Evolutionary conservation across 139 green algal species (phyloP).

Genomic region (Bryopsis sp.): DNA sequence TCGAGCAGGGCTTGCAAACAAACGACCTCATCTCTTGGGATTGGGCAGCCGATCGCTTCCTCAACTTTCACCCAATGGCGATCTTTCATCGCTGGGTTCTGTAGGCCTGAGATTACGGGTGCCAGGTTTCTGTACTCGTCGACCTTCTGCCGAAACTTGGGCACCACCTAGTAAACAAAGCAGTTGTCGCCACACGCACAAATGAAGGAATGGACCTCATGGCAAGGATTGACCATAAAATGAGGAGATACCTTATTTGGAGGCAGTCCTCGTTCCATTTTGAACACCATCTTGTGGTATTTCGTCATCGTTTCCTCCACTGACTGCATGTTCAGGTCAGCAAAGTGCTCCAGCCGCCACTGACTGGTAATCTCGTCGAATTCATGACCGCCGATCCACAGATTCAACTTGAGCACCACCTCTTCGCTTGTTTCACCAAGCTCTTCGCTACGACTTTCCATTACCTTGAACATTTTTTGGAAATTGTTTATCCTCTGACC

Average conservation of each 20-base stretch:
- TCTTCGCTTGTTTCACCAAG: conserved; percentile 43
- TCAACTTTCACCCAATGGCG: conserved; percentile 70
- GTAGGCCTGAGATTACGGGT: conserved; percentile 46
- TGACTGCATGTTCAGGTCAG: conserved; percentile 39
- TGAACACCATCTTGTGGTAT: conserved; percentile 45
- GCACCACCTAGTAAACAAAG: conserved; percentile 33
- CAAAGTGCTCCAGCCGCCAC: conserved; percentile 47
- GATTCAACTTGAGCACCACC: conserved; percentile 56
- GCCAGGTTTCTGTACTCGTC: conserved; percentile 51
- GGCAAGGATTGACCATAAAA: not conserved
- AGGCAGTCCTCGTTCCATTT: conserved; percentile 61
- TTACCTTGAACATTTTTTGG: conserved; percentile 60
- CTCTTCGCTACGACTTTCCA: conserved; percentile 38
- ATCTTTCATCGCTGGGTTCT: conserved; percentile 53
- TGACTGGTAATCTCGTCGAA: conserved; percentile 38
- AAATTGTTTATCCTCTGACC: conserved; percentile 52
- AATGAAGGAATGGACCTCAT: too few species aligned
- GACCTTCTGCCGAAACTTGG: conserved; percentile 42
- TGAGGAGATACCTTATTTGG: conserved; percentile 44
- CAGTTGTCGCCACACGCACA: not conserved
- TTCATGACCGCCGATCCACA: conserved; percentile 56
- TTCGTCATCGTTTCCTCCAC: conserved; percentile 56
- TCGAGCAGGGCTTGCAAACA: conserved; percentile 53
- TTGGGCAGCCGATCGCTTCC: conserved; percentile 34
- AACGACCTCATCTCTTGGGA: conserved; percentile 39